phyloP scores from a whole-genome alignment of 2,329 filamentous ascomycete species.

The Fusarium beomiforme region DNA sequence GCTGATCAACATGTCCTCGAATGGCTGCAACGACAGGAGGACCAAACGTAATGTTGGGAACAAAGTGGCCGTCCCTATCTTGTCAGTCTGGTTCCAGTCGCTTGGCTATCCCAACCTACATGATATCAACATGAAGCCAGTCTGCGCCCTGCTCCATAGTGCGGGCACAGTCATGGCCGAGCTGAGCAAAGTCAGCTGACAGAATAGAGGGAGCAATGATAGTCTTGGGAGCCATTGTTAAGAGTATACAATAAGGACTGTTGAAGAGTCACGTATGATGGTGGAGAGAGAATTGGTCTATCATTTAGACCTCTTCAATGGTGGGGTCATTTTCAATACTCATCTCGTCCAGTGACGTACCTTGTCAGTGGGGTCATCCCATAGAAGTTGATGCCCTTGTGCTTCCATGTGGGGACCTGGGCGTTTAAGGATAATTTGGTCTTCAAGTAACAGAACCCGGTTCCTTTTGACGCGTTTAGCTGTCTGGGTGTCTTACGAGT shows the following conservation, averaged over 20 bases:
- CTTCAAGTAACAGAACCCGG: constrained; percentile 15
- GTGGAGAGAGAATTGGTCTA: constrained; percentile 29
- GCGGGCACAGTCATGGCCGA: constrained; percentile 85
- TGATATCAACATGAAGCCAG: constrained; percentile 96
- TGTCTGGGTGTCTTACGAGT: not conserved
- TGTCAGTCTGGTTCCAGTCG: constrained; percentile 3
- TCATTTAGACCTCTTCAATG: constrained; percentile 6
- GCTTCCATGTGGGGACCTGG: not conserved
- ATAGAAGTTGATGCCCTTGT: not conserved
- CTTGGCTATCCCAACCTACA: constrained; percentile 55
- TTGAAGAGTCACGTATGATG: constrained; percentile 24
- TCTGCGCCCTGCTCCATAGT: constrained; percentile 90
- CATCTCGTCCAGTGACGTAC: constrained; percentile 38
- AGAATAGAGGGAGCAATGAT: constrained; percentile 99
- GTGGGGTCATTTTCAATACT: constrained; percentile 26
- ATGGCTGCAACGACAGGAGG: constrained; percentile 96
- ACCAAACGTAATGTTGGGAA: constrained; percentile 98
- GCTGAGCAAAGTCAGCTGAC: constrained; percentile 91
- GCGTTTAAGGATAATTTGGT: not conserved
- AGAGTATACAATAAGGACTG: not conserved
- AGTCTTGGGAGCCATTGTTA: constrained; percentile 82
- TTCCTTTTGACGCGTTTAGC: not conserved
- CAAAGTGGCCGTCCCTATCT: constrained; percentile 94
- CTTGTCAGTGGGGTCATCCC: constrained; percentile 34
- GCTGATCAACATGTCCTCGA: constrained; percentile 82